Evolutionary conservation across 192 early-diverging fungal genomes (phyloP).

Genomic region (Coemansia sp.): DNA sequence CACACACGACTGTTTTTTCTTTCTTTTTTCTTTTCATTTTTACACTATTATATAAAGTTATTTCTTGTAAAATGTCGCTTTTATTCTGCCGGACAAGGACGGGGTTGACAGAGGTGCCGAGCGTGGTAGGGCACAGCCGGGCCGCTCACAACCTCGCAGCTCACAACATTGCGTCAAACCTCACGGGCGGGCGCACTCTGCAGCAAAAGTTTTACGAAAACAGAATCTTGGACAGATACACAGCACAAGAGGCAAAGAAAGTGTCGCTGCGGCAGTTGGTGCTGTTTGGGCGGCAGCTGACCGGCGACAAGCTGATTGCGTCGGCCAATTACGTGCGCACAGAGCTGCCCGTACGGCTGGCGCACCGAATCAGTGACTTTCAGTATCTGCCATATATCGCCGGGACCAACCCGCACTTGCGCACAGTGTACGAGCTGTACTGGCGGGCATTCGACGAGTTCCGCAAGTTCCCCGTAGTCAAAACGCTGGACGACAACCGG

Average conservation of each 20-base stretch:
- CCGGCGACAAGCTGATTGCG: constrained; percentile 75
- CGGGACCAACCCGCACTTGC: constrained; percentile 89
- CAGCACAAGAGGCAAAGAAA: constrained; percentile 69
- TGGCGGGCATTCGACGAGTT: constrained; percentile 92
- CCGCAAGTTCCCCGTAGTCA: constrained; percentile 67
- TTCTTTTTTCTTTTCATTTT: not conserved
- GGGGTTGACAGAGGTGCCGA: not conserved
- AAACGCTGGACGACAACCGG: constrained; percentile 79
- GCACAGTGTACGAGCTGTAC: constrained; percentile 82
- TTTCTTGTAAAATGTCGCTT: too few species aligned
- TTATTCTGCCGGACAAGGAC: too few species aligned
- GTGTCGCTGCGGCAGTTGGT: constrained; percentile 90
- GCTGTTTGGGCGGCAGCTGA: constrained; percentile 86
- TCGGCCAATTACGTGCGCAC: constrained; percentile 88
- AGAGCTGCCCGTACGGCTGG: constrained; percentile 86
- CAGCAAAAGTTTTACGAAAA: constrained; percentile 90
- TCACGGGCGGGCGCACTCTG: constrained; percentile 28
- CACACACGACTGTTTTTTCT: not conserved
- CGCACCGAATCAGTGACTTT: constrained; percentile 90
- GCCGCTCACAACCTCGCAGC: constrained; percentile 2
- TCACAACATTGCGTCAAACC: not conserved
- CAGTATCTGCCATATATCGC: constrained; percentile 92
- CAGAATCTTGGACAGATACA: constrained; percentile 83
- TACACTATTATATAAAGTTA: too few species aligned
- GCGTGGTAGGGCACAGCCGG: constrained; percentile 11